Evolutionary conservation across 805 yeast genomes (phyloP), one percentile per base, ranked within the genome.

Genomic region (Candida ipomoeae): DNA sequence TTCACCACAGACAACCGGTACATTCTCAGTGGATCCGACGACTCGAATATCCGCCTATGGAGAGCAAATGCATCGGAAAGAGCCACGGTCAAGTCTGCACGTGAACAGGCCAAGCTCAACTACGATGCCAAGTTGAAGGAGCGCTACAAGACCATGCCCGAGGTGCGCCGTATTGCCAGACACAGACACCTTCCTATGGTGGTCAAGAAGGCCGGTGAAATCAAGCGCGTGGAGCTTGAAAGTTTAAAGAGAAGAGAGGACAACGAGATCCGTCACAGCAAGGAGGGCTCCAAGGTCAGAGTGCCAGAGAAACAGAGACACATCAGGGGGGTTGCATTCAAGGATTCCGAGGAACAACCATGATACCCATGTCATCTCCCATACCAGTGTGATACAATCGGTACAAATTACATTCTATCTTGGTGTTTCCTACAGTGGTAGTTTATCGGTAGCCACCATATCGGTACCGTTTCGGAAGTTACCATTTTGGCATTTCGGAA

Each of bases 71-170:
- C 97, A 0, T 82, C 87, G 67, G 96, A 89, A 52, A 78, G 97
- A 62, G 77, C 95, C 1, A 83, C 83, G 51, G 85, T 89, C 54
- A 87, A 88, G 70, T 83, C 94, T 2, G 72, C 94, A 8, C 81
- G 87, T 61, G 87, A 89, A 69, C 81, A 94, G 65, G 71, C 84
- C 60, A 88, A 89, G 68, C 73, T 90, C 60, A 97, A 92, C 68
- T 92, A 94, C 69, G 96, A 89, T 66, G 87, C 82, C 48, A 92
- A 95, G 45, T 79, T 94, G 68, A 91, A 91, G 69, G 96, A 92
- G 63, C 80, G 96, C 65, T 94, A 81, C 77, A 88, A 88, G 72
- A 84, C 85, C 72, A 91, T 94, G 98, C 99, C 99, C 1, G 99
- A 94, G 69, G 86, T 94, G 62, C 82, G 82, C 63, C 80, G 97